These are phyloP conservation scores for Aspergillus funiculosus DNA, from an alignment of 495 filamentous ascomycete genomes.

Conservation along the genomic window DNA sequence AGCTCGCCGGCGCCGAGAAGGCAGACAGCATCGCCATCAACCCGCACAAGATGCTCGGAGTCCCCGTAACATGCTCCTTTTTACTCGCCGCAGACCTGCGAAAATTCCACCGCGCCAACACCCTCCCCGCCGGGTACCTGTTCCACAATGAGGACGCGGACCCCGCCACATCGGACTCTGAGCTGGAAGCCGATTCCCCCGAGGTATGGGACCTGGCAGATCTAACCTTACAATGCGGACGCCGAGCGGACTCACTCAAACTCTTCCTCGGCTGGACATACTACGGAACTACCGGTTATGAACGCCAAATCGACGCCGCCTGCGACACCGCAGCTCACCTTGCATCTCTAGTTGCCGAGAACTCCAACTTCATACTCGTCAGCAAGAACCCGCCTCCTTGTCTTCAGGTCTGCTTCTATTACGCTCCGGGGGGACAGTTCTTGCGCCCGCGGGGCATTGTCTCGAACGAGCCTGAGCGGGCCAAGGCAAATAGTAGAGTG, in stretches of 20 bases:
- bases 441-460: constrained; percentile 31
- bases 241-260: constrained; percentile 79
- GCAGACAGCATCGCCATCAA: constrained; percentile 81
- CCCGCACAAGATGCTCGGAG: constrained; percentile 95
- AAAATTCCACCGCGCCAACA: constrained; percentile 75
- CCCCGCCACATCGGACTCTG: constrained; percentile 23
- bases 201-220: constrained; percentile 91
- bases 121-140: constrained; percentile 78
- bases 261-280: constrained; percentile 83
- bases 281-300: constrained; percentile 65
- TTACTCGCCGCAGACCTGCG: constrained; percentile 69
- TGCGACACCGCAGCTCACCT: constrained; percentile 64
- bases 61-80: constrained; percentile 86
- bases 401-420: constrained; percentile 94
- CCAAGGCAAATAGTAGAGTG: constrained; percentile 59
- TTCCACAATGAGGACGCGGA: constrained; percentile 57
- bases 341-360: constrained; percentile 47
- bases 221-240: constrained; percentile 86
- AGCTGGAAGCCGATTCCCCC: constrained; percentile 31
- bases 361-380: constrained; percentile 61
- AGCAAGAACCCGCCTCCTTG: constrained; percentile 76
- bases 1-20: constrained; percentile 61
- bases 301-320: constrained; percentile 58
- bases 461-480: constrained; percentile 37
- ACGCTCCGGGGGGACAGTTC: constrained; percentile 53